These are phyloP conservation scores for Lotus japonicus DNA, from an alignment of 306 rosid species.

Conservation along the genomic window DNA sequence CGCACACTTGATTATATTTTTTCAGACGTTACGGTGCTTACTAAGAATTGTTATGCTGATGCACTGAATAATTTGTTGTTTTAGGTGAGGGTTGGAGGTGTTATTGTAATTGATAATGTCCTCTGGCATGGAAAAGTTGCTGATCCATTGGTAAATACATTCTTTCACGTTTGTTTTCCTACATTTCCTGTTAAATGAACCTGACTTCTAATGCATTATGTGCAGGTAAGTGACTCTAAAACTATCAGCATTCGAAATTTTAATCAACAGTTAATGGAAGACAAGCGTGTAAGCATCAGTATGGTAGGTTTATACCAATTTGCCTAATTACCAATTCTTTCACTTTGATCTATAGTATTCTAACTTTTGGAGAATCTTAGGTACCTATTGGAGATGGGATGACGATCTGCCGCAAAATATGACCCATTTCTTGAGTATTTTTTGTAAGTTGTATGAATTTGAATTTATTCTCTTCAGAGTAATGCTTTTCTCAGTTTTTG, in stretches of 20 bases:
- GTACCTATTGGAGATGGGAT: slow-evolving; percentile 98
- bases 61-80: slow-evolving; percentile 15
- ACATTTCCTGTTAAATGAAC: slow-evolving; percentile 11
- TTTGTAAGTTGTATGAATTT: neutral
- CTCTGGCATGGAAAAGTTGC: slow-evolving; percentile 98
- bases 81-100: slow-evolving; percentile 84
- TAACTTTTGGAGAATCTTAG: slow-evolving; percentile 33
- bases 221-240: slow-evolving; percentile 69
- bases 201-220: slow-evolving; percentile 5
- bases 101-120: slow-evolving; percentile 83
- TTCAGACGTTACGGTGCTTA: neutral
- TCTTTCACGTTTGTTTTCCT: neutral
- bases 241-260: slow-evolving; percentile 76
- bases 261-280: slow-evolving; percentile 51
- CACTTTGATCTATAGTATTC: neutral
- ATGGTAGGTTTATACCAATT: slow-evolving; percentile 50
- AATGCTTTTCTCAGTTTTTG: neutral
- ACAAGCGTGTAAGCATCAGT: slow-evolving; percentile 72
- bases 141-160: slow-evolving; percentile 56
- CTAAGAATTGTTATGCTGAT: neutral
- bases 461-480: neutral
- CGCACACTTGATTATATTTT: neutral
- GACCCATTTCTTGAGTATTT: slow-evolving; percentile 11
- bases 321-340: neutral
- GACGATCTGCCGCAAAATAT: slow-evolving; percentile 74